Conservation (phyloP, 129 eudicot species). For the Erigeron canadensis region DNA sequence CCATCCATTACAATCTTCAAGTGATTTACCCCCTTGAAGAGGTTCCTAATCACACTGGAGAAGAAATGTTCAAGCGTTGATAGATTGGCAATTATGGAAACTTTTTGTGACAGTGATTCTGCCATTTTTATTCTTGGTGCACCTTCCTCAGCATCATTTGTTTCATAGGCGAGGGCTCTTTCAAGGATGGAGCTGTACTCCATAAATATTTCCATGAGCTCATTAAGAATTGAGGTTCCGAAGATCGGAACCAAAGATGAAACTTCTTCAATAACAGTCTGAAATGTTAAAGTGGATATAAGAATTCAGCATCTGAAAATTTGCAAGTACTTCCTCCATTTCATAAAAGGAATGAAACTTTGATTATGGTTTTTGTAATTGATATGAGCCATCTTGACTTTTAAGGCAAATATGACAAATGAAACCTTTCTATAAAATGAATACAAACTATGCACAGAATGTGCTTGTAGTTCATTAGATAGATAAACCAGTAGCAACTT, state of each 20-base stretch:
- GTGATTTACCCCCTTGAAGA: conserved; percentile 46
- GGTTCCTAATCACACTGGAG: conserved; percentile 40
- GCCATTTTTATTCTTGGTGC: conserved; percentile 39
- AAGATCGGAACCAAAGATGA: conserved; percentile 47
- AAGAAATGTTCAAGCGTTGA: conserved; percentile 43
- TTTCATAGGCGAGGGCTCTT: conserved; percentile 45
- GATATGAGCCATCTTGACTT: neutral
- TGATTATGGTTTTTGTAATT: no score
- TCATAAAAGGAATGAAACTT: neutral
- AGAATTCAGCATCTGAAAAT: conserved; percentile 3
- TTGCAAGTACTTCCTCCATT: neutral
- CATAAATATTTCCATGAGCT: conserved; percentile 47
- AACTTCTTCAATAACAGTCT: conserved; percentile 46
- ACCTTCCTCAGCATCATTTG: conserved; percentile 29
- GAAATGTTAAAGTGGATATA: conserved; percentile 14
- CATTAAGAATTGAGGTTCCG: conserved; percentile 56
- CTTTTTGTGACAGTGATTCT: conserved; percentile 50
- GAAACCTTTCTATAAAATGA: neutral
- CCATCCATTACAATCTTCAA: conserved; percentile 41
- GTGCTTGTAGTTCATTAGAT: neutral
- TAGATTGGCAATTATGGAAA: conserved; percentile 52
- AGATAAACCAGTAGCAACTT: neutral
- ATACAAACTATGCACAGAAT: neutral
- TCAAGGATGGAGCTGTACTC: conserved; percentile 54
- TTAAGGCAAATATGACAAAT: neutral